A percentile compares a stretch with the other conserved stretches of the same genome.
These are phyloP conservation scores for Mucor mucedo DNA, from an alignment of 371 early-diverging fungal genomes.

Conservation along the genomic window DNA sequence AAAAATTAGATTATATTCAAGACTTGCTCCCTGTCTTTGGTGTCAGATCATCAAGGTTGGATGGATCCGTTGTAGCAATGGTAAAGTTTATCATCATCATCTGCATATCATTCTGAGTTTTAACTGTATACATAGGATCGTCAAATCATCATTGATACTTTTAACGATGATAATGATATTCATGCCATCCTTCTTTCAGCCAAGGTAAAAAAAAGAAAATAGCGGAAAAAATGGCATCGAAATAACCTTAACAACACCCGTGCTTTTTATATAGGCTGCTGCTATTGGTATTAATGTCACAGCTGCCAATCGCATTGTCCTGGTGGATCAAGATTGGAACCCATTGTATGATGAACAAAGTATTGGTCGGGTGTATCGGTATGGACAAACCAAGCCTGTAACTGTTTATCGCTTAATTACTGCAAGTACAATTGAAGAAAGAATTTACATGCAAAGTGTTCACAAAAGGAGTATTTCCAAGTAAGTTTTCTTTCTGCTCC, in stretches of 20 bases:
- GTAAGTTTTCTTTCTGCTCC: constrained; percentile 23
- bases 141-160: constrained; percentile 76
- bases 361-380: constrained; percentile 75
- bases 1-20: constrained; percentile 58
- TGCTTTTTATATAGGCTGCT: constrained; percentile 52
- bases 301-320: constrained; percentile 86
- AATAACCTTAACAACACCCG: no score
- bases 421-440: constrained; percentile 48
- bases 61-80: constrained; percentile 49
- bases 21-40: constrained; percentile 13
- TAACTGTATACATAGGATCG: constrained; percentile 50
- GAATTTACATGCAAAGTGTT: constrained; percentile 29
- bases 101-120: not conserved
- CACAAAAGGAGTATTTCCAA: constrained; percentile 44
- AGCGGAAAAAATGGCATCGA: not conserved
- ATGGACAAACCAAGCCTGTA: constrained; percentile 60
- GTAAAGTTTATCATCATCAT: constrained; percentile 20
- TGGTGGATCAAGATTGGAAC: constrained; percentile 96
- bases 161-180: constrained; percentile 60
- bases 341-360: constrained; percentile 94
- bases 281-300: constrained; percentile 91
- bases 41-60: constrained; percentile 47
- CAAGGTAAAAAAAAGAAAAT: constrained; percentile 38
- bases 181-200: constrained; percentile 77
- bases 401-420: constrained; percentile 58